Evolutionary conservation across 2,329 filamentous ascomycete species (phyloP), one percentile per base, ranked within the genome.

Genomic region (Colletotrichum destructivum): DNA sequence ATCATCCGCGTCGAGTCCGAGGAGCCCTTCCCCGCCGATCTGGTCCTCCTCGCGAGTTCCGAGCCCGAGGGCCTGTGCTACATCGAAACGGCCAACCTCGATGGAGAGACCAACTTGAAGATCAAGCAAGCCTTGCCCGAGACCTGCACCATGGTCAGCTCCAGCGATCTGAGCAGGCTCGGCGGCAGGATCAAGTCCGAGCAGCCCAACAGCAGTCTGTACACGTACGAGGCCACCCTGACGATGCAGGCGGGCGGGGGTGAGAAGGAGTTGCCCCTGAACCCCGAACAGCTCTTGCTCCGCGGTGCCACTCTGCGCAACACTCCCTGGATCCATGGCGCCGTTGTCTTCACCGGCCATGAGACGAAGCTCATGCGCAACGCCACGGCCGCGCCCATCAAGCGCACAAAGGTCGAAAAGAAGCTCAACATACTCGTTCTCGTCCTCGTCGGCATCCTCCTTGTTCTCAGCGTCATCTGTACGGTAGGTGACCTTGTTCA

Each of bases 321-420:
- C 79, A 99, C 96, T 1, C 96, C 95, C 40, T 99, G 96, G 96
- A 91, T 98, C 60, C 94, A 99, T 80, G 96, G 96, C 49, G 89
- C 97, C 21, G 96, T 99, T 66, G 96, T 99, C 18, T 99, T 98
- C 78, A 98, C 94, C 3, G 96, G 96, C 62, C 96, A 99, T 82
- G 96, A 99, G 84, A 98, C 96, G 8, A 99, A 99, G 83, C 88
- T 99, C 74, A 98, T 99, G 96, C 92, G 96, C 76, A 99, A 99
- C 80, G 97, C 96, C 21, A 99, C 96, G 3, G 96, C 96, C 5
- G 93, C 96, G 1, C 97, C 96, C 7, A 99, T 99, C 84, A 99
- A 99, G 86, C 93, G 96, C 68, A 99, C 96, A 46, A 96, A 95
- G 76, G 96, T 99, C 8, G 96, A 99, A 83, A 91, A 92, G 74